Percentiles rank a stretch among this genome's conserved stretches.
phyloP scores from a whole-genome alignment of 345 rosid genomes.

The Citrus inodora region DNA sequence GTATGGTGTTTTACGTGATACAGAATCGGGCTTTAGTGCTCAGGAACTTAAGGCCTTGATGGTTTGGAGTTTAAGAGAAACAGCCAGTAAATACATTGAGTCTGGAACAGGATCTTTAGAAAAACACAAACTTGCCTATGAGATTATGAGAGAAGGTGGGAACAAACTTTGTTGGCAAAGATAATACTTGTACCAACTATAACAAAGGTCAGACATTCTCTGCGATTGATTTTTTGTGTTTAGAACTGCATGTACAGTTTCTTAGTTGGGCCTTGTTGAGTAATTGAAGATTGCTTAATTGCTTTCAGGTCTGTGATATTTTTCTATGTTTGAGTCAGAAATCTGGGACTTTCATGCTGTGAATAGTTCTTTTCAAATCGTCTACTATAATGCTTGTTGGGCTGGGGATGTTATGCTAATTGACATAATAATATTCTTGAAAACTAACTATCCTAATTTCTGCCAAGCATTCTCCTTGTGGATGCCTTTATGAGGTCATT shows the following conservation, averaged over 20 bases:
- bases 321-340: conserved; percentile 5
- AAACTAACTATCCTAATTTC: not conserved
- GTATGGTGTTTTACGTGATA: conserved; percentile 50
- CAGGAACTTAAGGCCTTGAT: conserved; percentile 66
- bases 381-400: not conserved
- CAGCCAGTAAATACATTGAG: conserved; percentile 76
- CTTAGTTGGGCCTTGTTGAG: not conserved
- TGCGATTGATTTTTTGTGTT: conserved; percentile 14
- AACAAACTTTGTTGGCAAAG: conserved; percentile 73
- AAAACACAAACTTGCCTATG: conserved; percentile 75
- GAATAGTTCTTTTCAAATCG: not conserved
- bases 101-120: conserved; percentile 65
- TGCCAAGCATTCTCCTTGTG: not conserved
- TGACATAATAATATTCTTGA: conserved; percentile 1
- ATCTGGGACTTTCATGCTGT: not conserved
- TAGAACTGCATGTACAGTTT: conserved; percentile 8
- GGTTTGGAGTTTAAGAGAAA: conserved; percentile 88
- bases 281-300: not conserved
- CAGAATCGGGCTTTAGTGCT: conserved; percentile 53
- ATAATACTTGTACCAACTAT: conserved; percentile 17
- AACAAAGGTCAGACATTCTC: conserved; percentile 16
- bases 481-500: not conserved
- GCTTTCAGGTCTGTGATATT: not conserved
- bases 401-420: not conserved
- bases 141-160: conserved; percentile 80